phyloP scores from a whole-genome alignment of 192 early-diverging fungal species.

The Coemansia sp. region DNA sequence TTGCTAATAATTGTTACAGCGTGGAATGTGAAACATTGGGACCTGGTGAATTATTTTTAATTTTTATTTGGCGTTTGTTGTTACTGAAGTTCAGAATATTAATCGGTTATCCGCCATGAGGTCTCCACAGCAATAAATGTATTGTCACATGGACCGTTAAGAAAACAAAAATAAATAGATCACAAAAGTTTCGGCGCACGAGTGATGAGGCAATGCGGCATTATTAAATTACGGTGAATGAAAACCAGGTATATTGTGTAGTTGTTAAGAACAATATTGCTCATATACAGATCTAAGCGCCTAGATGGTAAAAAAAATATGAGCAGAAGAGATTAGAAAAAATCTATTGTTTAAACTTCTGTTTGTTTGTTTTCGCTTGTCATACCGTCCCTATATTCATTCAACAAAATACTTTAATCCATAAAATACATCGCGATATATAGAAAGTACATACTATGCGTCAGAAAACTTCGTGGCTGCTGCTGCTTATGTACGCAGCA shows the following conservation, averaged over 20 bases:
- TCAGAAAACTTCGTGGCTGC: not conserved
- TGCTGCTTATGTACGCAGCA: conserved; percentile 11
- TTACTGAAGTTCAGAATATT: no score
- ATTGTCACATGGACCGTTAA: not conserved
- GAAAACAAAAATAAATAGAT: no score
- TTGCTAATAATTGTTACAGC: no score
- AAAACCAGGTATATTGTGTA: not conserved
- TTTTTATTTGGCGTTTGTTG: no score
- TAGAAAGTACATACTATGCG: not conserved
- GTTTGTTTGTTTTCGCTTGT: no score
- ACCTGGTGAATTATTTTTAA: no score
- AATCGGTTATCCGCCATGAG: no score
- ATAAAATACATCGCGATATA: not conserved
- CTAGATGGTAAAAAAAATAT: not conserved
- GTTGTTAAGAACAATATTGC: not conserved
- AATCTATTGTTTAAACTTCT: not conserved
- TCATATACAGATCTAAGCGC: not conserved
- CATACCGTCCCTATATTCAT: not conserved
- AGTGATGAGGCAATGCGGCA: not conserved
- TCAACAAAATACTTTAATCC: not conserved
- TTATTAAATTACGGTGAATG: not conserved
- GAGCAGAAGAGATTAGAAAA: not conserved
- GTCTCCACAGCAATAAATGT: not conserved
- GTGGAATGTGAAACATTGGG: no score
- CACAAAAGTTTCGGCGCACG: no score